phyloP scores from a whole-genome alignment of 345 rosid species.

The Kandelia obovata region DNA sequence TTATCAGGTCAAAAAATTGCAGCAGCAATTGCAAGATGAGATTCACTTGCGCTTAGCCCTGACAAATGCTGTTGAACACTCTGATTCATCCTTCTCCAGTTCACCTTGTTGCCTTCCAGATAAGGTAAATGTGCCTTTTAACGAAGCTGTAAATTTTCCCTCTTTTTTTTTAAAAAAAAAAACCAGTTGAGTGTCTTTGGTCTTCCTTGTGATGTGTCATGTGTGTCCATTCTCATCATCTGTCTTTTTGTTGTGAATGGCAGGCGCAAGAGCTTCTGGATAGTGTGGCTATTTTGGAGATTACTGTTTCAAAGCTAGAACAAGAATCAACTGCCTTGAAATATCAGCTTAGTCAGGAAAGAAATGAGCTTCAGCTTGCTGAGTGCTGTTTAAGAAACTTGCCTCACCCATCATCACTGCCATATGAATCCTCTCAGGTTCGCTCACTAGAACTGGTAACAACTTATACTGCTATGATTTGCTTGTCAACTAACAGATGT shows the following conservation, averaged over 20 bases:
- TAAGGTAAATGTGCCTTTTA: too few species aligned
- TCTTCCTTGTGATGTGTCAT: background rate
- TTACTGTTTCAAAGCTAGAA: slow-evolving; percentile 73
- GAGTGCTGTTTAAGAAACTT: slow-evolving; percentile 54
- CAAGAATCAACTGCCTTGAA: slow-evolving; percentile 61
- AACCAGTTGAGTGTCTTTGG: background rate
- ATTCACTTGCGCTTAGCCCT: slow-evolving; percentile 61
- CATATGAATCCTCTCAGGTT: slow-evolving; percentile 24
- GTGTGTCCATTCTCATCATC: slow-evolving; percentile 4
- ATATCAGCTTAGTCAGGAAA: slow-evolving; percentile 75
- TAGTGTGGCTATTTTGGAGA: slow-evolving; percentile 62
- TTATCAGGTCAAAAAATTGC: slow-evolving; percentile 62
- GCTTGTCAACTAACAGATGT: background rate
- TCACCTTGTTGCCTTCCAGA: slow-evolving; percentile 40
- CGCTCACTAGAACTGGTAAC: slow-evolving; percentile 28
- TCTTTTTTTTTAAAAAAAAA: too few species aligned
- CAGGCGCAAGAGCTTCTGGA: slow-evolving; percentile 79
- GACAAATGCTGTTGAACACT: slow-evolving; percentile 63
- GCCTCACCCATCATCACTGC: slow-evolving; percentile 32
- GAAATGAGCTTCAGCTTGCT: slow-evolving; percentile 63
- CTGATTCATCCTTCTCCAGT: slow-evolving; percentile 41
- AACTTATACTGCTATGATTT: background rate
- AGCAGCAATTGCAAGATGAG: slow-evolving; percentile 71
- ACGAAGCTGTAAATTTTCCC: too few species aligned
- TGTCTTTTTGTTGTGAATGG: slow-evolving; percentile 14